These are phyloP conservation scores for Galerina sulciceps DNA, from an alignment of 768 basidiomycete genomes.

Conservation along the genomic window DNA sequence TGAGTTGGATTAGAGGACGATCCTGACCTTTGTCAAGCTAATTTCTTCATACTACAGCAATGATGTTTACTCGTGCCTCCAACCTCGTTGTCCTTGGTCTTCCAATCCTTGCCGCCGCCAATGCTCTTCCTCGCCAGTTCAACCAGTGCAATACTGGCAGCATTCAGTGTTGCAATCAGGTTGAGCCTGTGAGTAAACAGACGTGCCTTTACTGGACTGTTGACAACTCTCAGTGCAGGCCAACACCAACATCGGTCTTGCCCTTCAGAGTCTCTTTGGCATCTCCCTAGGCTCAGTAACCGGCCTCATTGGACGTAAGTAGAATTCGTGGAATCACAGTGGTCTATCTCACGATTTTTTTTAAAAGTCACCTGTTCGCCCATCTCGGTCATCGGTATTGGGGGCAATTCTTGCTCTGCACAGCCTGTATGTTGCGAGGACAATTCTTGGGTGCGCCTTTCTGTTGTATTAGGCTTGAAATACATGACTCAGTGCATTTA, in stretches of 20 bases:
- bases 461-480: background rate
- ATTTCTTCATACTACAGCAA: background rate
- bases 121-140: background rate
- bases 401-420: background rate
- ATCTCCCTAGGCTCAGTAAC: background rate
- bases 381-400: background rate
- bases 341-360: background rate
- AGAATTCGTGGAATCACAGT: background rate
- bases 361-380: background rate
- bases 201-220: background rate
- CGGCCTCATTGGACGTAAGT: conserved; percentile 2
- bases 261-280: background rate
- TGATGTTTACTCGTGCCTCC: background rate
- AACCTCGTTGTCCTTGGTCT: conserved; percentile 2
- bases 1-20: too few relatives aligned
- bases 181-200: background rate
- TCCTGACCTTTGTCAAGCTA: too few relatives aligned
- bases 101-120: conserved; percentile 16
- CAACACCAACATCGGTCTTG: background rate
- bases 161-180: background rate
- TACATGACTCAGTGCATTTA: background rate
- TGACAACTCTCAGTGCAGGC: background rate
- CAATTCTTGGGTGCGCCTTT: background rate
- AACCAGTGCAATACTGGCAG: background rate
- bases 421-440: conserved; percentile 8